A percentile compares a stretch with the other conserved stretches of the same genome.
phyloP scores from a whole-genome alignment of 78 protist genomes.

The Protostelium mycophagum region DNA sequence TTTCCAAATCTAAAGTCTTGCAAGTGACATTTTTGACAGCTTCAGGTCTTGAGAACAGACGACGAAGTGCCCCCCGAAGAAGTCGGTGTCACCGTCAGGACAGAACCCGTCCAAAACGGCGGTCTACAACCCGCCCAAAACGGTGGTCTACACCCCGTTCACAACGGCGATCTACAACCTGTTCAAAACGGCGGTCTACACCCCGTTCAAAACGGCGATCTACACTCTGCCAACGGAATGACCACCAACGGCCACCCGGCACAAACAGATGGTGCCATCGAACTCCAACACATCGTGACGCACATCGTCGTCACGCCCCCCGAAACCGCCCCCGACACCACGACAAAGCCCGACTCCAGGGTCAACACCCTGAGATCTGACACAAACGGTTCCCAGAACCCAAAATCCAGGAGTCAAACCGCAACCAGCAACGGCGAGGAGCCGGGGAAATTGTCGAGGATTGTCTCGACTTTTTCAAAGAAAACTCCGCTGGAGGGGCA shows the following conservation, averaged over 20 bases:
- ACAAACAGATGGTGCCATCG: too few relatives aligned
- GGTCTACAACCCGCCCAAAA: too few relatives aligned
- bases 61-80: neutral
- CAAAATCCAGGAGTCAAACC: neutral
- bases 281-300: too few relatives aligned
- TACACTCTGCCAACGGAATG: neutral
- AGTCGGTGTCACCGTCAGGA: neutral
- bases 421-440: neutral
- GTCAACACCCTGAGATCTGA: neutral
- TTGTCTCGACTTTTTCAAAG: neutral
- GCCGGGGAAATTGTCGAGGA: neutral
- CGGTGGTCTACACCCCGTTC: too few relatives aligned
- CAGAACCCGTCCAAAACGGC: neutral
- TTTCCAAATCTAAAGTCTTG: too few relatives aligned
- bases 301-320: neutral
- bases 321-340: neutral
- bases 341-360: neutral
- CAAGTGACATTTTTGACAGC: too few relatives aligned
- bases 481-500: neutral
- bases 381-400: neutral
- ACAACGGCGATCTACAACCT: too few relatives aligned
- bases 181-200: neutral
- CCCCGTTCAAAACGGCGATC: neutral
- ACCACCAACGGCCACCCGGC: too few relatives aligned
- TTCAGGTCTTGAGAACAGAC: too few relatives aligned